Evolutionary conservation across 148 eudicot species (phyloP).

Genomic region (Agrostemma githago): DNA sequence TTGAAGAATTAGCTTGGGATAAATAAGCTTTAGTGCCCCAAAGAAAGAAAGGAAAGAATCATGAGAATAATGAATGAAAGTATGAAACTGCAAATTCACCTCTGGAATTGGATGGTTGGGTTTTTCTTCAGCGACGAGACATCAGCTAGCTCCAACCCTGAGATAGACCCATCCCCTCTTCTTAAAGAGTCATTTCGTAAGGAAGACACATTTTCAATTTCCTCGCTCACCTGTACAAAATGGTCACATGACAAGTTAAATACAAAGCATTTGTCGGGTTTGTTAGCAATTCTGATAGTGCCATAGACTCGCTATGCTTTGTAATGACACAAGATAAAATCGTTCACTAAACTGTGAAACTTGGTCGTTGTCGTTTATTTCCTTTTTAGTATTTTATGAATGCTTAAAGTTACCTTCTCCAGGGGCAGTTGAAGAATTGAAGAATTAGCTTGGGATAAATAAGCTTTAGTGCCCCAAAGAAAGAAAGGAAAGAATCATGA

Average conservation of each 20-base stretch:
- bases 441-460: background rate
- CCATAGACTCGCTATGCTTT: background rate
- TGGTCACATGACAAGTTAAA: background rate
- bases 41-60: background rate
- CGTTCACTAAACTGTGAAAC: background rate
- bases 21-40: background rate
- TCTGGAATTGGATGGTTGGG: constrained; percentile 62
- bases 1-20: background rate
- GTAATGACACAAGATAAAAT: background rate
- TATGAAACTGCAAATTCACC: constrained; percentile 34
- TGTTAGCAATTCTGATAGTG: background rate
- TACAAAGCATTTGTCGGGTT: background rate
- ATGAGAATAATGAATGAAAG: background rate
- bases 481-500: background rate
- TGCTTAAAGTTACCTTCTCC: no score
- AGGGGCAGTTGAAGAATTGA: no score
- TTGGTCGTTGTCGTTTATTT: no score
- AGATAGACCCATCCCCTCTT: constrained; percentile 76
- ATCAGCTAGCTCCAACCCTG: constrained; percentile 93
- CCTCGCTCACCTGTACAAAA: constrained; percentile 59
- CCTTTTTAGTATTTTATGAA: no score
- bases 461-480: background rate
- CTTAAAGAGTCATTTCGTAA: constrained; percentile 43
- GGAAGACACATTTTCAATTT: constrained; percentile 65
- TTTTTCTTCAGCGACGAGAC: constrained; percentile 69